Evolutionary conservation across 257 asterid genomes (phyloP).

Genomic region (Scutellaria barbata): DNA sequence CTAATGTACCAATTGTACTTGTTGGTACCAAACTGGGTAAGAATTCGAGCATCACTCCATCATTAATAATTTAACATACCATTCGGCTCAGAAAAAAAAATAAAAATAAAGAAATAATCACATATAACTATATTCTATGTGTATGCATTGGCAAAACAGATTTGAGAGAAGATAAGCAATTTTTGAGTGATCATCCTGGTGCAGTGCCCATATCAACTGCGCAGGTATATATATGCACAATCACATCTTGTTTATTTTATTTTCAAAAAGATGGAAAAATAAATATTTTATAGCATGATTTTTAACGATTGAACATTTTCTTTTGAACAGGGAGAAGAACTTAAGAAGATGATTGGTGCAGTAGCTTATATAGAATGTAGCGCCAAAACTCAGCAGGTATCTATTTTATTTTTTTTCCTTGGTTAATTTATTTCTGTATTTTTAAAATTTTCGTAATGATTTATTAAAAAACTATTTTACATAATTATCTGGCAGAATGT

Average conservation of each 20-base stretch:
- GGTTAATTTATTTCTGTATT: background rate
- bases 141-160: conserved; percentile 42
- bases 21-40: conserved; percentile 90
- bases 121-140: background rate
- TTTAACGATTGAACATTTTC: background rate
- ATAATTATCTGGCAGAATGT: conserved; percentile 56
- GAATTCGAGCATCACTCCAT: conserved; percentile 7
- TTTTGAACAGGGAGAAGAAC: conserved; percentile 72
- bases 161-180: conserved; percentile 82
- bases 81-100: background rate
- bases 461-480: background rate
- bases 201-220: conserved; percentile 64
- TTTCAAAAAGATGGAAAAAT: background rate
- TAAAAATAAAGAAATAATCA: background rate
- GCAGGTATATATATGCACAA: conserved; percentile 54
- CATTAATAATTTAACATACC: background rate
- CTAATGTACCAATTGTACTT: conserved; percentile 75
- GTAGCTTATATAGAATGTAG: conserved; percentile 86
- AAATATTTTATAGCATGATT: too few relatives aligned
- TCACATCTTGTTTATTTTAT: background rate
- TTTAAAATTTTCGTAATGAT: background rate
- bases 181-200: conserved; percentile 72
- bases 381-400: conserved; percentile 91
- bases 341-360: conserved; percentile 81
- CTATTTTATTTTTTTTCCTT: background rate